phyloP scores from a whole-genome alignment of 805 yeast genomes.

The Yarrowia hollandica region DNA sequence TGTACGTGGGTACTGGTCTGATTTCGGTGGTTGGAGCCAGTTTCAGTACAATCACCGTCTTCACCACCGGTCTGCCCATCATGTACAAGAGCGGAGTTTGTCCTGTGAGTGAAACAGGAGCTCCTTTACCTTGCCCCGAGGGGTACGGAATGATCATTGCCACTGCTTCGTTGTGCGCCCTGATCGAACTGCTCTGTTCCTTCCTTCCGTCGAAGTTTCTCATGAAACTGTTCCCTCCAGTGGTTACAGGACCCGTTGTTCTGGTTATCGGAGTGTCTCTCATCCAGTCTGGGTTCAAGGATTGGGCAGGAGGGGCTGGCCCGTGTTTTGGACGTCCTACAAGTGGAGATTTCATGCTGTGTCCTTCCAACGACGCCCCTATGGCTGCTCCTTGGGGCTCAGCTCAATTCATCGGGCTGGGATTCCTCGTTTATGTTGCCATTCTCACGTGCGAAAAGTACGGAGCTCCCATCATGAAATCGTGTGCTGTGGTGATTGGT shows the following conservation, averaged over 20 bases:
- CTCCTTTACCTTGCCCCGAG: constrained; percentile 73
- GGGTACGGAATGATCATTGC: constrained; percentile 89
- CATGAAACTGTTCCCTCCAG: constrained; percentile 78
- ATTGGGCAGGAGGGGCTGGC: constrained; percentile 87
- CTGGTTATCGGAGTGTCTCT: constrained; percentile 74
- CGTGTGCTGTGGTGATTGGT: constrained; percentile 89
- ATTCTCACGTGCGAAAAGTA: constrained; percentile 78
- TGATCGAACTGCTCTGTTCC: constrained; percentile 69
- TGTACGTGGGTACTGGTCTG: constrained; percentile 83
- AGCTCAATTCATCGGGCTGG: constrained; percentile 82
- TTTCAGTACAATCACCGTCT: constrained; percentile 83
- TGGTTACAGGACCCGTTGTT: constrained; percentile 93
- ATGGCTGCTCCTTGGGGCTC: constrained; percentile 75
- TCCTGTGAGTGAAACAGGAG: constrained; percentile 63
- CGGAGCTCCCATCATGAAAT: constrained; percentile 93
- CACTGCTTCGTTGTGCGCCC: constrained; percentile 74
- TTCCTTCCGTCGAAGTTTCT: constrained; percentile 73
- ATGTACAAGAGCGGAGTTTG: constrained; percentile 77
- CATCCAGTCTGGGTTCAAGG: constrained; percentile 69
- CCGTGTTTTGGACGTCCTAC: constrained; percentile 39
- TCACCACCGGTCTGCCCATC: constrained; percentile 69
- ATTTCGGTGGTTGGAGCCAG: constrained; percentile 90
- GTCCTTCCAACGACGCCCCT: constrained; percentile 55
- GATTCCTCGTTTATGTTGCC: constrained; percentile 74
- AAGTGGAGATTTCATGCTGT: constrained; percentile 49